Evolutionary conservation across 2,329 filamentous ascomycete genomes (phyloP).

Genomic region (Fusarium verrucosum): DNA sequence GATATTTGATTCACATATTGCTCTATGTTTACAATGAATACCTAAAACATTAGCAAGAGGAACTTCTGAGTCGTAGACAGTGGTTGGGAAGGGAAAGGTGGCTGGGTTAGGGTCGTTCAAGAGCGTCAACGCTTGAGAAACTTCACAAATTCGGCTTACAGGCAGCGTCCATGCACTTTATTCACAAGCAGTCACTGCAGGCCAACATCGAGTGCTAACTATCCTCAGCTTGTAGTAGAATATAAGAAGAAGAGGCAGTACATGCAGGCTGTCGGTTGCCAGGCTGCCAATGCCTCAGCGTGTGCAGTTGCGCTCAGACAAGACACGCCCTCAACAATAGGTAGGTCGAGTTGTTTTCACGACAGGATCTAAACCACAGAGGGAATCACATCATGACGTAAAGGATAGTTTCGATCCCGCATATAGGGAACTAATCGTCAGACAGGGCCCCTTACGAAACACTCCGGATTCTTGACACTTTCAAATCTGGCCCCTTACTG

Average conservation of each 20-base stretch:
- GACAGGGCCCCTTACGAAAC: too few relatives aligned
- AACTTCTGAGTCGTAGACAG: not conserved
- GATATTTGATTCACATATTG: not conserved
- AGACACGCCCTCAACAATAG: slow-evolving; percentile 1
- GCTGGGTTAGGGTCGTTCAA: not conserved
- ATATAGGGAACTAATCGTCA: too few relatives aligned
- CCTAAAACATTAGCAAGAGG: not conserved
- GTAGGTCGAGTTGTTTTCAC: too few relatives aligned
- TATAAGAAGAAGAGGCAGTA: slow-evolving; percentile 16
- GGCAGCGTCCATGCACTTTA: slow-evolving; percentile 6
- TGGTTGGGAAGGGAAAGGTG: not conserved
- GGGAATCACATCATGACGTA: too few relatives aligned
- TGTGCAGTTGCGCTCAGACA: slow-evolving; percentile 24
- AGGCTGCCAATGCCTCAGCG: slow-evolving; percentile 26
- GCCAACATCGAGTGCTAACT: slow-evolving; percentile 28
- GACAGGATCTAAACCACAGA: too few relatives aligned
- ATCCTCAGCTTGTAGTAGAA: slow-evolving; percentile 37
- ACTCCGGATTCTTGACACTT: too few relatives aligned
- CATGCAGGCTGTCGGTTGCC: slow-evolving; percentile 4
- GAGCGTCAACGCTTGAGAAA: not conserved
- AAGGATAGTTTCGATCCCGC: too few relatives aligned
- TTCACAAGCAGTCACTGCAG: not conserved
- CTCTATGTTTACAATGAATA: not conserved
- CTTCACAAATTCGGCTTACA: slow-evolving; percentile 3
- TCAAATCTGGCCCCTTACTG: too few relatives aligned